Conservation (phyloP, 371 early-diverging fungal species). For the Apophysomyces trapeziformis region DNA sequence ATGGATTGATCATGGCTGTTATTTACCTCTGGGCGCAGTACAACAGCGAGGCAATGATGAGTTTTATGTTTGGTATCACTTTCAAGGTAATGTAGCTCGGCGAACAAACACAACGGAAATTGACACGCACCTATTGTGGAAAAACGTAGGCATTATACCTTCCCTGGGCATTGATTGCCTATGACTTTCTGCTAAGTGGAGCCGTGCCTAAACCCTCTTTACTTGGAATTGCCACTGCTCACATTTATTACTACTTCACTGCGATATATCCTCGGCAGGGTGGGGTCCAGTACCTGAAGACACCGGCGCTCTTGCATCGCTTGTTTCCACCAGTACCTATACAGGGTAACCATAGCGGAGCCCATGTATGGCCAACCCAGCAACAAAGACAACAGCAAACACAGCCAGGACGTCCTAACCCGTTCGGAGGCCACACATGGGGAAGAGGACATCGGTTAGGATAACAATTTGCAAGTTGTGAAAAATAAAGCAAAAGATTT, state of each 20-base stretch:
- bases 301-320: constrained; percentile 54
- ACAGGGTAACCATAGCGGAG: constrained; percentile 19
- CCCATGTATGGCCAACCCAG: constrained; percentile 9
- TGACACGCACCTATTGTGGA: constrained; percentile 1
- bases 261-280: constrained; percentile 60
- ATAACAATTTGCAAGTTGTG: constrained; percentile 9
- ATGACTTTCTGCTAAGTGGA: constrained; percentile 40
- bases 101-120: neutral
- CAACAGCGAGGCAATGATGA: constrained; percentile 65
- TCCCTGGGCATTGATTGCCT: constrained; percentile 70
- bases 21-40: constrained; percentile 81
- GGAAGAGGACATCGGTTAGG: constrained; percentile 53
- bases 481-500: no score
- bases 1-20: constrained; percentile 67
- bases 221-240: constrained; percentile 55
- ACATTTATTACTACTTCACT: constrained; percentile 61
- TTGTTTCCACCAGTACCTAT: constrained; percentile 41
- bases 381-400: constrained; percentile 6
- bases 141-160: constrained; percentile 61
- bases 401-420: constrained; percentile 16
- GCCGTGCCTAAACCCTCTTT: constrained; percentile 17
- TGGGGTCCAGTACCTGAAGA: constrained; percentile 56
- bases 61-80: constrained; percentile 82
- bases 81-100: constrained; percentile 66
- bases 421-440: constrained; percentile 50